Evolutionary conservation across 352 stramenopile species (phyloP).

Genomic region (Globisporangium spiculum): DNA sequence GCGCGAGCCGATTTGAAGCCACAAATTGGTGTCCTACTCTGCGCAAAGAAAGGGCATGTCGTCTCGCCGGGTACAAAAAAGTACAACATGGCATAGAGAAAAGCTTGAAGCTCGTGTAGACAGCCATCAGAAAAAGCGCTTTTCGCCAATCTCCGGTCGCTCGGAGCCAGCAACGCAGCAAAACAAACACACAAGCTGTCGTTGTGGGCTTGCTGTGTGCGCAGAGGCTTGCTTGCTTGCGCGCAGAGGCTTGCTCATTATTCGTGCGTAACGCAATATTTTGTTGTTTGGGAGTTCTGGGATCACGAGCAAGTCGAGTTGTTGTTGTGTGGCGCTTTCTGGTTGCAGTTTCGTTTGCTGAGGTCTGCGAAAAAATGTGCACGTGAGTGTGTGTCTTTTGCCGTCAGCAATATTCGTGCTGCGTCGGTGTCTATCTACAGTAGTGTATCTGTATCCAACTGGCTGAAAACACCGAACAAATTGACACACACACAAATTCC

Average conservation of each 20-base stretch:
- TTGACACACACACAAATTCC: not conserved
- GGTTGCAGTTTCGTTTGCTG: slow-evolving; percentile 2
- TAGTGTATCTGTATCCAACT: not conserved
- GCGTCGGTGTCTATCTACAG: not conserved
- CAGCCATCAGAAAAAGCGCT: not conserved
- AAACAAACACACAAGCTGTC: not conserved
- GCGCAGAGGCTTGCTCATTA: slow-evolving; percentile 6
- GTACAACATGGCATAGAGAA: not conserved
- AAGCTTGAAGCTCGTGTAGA: slow-evolving; percentile 2
- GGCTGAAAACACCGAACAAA: not conserved
- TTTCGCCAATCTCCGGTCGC: not conserved
- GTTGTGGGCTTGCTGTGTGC: not conserved
- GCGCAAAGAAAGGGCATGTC: not conserved
- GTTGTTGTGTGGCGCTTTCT: not conserved
- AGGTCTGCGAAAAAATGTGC: not conserved
- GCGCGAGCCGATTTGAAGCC: slow-evolving; percentile 2
- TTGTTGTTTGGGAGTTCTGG: not conserved
- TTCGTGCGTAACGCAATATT: slow-evolving; percentile 4
- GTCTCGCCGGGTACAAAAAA: slow-evolving; percentile 3
- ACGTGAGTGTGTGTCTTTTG: slow-evolving; percentile 2
- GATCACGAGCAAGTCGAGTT: not conserved
- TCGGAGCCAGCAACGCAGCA: not conserved
- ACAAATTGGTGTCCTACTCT: slow-evolving; percentile 6
- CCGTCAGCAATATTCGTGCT: not conserved
- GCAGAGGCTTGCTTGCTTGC: slow-evolving; percentile 4